These are phyloP conservation scores for Physcomitrium patens DNA, from an alignment of 225 moss, liverwort and hornwort genomes.

Conservation along the genomic window DNA sequence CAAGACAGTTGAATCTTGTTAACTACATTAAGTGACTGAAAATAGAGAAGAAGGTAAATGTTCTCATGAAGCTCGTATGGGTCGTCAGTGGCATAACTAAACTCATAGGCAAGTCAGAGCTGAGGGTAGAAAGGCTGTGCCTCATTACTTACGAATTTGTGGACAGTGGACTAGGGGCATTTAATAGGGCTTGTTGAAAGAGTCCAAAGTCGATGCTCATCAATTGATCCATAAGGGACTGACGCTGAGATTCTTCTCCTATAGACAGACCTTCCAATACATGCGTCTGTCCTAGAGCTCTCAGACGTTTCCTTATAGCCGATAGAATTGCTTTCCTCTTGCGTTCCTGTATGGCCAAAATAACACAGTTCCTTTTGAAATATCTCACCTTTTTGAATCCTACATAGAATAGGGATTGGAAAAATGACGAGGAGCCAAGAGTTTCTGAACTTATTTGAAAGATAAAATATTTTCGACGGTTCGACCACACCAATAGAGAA, in stretches of 20 bases:
- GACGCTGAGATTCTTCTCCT: constrained; percentile 62
- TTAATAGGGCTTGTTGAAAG: constrained; percentile 67
- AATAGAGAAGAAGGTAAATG: not conserved
- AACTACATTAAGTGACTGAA: not conserved
- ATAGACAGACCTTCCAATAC: constrained; percentile 66
- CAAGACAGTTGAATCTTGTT: not conserved
- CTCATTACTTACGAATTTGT: constrained; percentile 45
- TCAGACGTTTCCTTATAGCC: constrained; percentile 72
- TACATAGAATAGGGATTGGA: not conserved
- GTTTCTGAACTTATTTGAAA: not conserved
- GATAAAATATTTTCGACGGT: not conserved
- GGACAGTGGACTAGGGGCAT: constrained; percentile 39
- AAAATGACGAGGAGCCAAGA: not conserved
- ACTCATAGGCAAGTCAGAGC: not conserved
- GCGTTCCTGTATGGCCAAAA: constrained; percentile 59
- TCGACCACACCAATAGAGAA: not conserved
- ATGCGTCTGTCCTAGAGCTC: constrained; percentile 69
- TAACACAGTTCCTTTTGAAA: not conserved
- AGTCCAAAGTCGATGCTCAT: constrained; percentile 71
- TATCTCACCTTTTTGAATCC: constrained; percentile 1
- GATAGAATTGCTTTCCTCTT: constrained; percentile 70
- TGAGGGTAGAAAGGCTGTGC: constrained; percentile 6
- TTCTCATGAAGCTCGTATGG: constrained; percentile 2
- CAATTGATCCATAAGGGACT: constrained; percentile 65
- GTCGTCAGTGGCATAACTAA: not conserved